phyloP scores from a whole-genome alignment of 345 rosid species.

The Luvunga scandens region DNA sequence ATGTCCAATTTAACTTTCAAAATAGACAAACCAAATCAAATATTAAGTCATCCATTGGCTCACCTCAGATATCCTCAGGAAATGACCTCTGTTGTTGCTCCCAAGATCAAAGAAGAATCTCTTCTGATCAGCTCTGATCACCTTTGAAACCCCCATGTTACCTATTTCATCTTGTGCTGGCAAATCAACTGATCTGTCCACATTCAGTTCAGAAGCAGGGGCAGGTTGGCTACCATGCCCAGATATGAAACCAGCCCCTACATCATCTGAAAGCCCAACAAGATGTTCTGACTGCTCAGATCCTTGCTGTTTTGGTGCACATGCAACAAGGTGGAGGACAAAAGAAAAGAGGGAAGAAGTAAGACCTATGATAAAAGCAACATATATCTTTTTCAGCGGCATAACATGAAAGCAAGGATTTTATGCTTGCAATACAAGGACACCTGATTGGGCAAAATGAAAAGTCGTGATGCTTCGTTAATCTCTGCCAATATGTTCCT shows the following conservation, averaged over 20 bases:
- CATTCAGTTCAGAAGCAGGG: conserved; percentile 65
- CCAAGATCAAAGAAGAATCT: conserved; percentile 97
- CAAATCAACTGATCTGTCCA: conserved; percentile 66
- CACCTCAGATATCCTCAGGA: conserved; percentile 96
- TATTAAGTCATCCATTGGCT: conserved; percentile 1
- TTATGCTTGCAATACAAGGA: conserved; percentile 15
- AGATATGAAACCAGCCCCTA: conserved; percentile 98
- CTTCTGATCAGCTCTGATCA: conserved; percentile 90
- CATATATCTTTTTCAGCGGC: not conserved
- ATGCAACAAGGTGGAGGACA: conserved; percentile 13
- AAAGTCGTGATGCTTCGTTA: conserved; percentile 77
- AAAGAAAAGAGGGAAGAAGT: conserved; percentile 1
- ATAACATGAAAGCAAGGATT: conserved; percentile 12
- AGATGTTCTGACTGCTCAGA: conserved; percentile 69
- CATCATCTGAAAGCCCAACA: conserved; percentile 96
- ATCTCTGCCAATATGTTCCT: conserved; percentile 91
- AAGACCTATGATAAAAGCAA: conserved; percentile 13
- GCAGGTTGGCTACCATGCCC: conserved; percentile 80
- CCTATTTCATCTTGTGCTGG: conserved; percentile 72
- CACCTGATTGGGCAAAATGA: conserved; percentile 75
- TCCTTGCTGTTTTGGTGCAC: conserved; percentile 48
- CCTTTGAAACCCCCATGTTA: conserved; percentile 63
- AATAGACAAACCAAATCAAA: conserved; percentile 2
- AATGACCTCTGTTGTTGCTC: conserved; percentile 91
- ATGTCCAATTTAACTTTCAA: not conserved